Base-by-base conservation (phyloP, 177 flowering plant genomes). In the Viscum album region DNA sequence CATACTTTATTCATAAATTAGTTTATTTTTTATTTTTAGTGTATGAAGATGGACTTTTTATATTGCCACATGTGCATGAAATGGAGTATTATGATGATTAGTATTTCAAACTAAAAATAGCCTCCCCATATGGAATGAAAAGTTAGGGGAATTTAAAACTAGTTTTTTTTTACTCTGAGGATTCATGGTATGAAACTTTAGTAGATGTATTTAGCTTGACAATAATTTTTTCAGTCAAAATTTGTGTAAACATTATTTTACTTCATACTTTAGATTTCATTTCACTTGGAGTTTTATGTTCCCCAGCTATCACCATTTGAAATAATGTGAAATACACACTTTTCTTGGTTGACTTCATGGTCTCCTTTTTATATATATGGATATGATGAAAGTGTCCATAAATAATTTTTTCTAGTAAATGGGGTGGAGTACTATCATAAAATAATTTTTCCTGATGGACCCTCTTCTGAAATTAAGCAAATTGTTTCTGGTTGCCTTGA, bases 291-390 rank as follows among this genome's bases (percentile, higher is more conserved):
- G 31, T 67, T 59, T 71, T 6, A 33, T 56, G 56, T 39, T 30
- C 68, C 75, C 66, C 66, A 90, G 96, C 72, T 95, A 47, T 89
- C 97, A n/a, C 76, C 94, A 77, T 92, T 95, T 80, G 90, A 92
- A 59, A 83, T 85, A 61, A 92, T 91, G 89, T 91, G 87, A 85
- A 83, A 78, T 76, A 80, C 89, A 68, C 85, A 92, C 63, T 94
- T 88, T 82, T 78, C 84, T 68, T 94, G 98, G 98, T 70, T 85
- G 68, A 81, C 97, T 17, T 86, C 96, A 60, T 92, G 95, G 66
- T 84, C 96, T 60, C 74, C 92, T 81, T 90, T 96, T 45, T 92
- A 84, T 76, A 85, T 92, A 66, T 91, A 89, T 81, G 97, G 97
- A 66, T 78, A 75, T 39, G 92, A 85, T 66, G 97, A 85, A 37